Conservation (phyloP, 768 basidiomycete species). For the Lyophyllum semitale region DNA sequence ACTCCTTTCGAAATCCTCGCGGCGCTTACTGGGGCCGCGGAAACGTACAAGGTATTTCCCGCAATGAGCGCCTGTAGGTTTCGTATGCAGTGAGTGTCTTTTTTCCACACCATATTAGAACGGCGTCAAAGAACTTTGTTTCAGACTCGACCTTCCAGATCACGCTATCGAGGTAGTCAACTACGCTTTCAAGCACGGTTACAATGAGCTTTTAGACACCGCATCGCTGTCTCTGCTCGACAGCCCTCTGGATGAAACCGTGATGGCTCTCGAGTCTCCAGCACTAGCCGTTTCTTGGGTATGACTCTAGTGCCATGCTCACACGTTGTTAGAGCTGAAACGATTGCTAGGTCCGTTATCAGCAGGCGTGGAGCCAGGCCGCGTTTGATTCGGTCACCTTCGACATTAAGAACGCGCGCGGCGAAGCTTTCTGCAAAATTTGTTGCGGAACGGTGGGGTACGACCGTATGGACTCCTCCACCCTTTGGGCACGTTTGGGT, state of each 20-base stretch:
- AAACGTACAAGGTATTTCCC: slow-evolving; percentile 31
- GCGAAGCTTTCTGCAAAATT: too few species aligned
- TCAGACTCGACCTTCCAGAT: background rate
- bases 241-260: background rate
- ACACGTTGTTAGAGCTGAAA: too few species aligned
- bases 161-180: background rate
- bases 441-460: too few species aligned
- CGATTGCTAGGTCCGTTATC: background rate
- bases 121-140: background rate
- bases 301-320: too few species aligned
- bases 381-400: background rate
- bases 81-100: slow-evolving; percentile 21
- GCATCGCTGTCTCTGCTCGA: background rate
- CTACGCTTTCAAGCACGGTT: background rate
- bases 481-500: too few species aligned
- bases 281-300: background rate
- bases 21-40: slow-evolving; percentile 28
- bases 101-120: background rate
- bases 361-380: background rate
- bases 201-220: background rate
- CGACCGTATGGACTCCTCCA: too few species aligned
- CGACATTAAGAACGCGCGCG: too few species aligned
- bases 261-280: background rate
- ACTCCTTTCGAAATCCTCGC: slow-evolving; percentile 18
- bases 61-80: slow-evolving; percentile 26